These are phyloP conservation scores for Xanthoceras sorbifolium DNA, from an alignment of 345 rosid genomes.

Conservation along the genomic window DNA sequence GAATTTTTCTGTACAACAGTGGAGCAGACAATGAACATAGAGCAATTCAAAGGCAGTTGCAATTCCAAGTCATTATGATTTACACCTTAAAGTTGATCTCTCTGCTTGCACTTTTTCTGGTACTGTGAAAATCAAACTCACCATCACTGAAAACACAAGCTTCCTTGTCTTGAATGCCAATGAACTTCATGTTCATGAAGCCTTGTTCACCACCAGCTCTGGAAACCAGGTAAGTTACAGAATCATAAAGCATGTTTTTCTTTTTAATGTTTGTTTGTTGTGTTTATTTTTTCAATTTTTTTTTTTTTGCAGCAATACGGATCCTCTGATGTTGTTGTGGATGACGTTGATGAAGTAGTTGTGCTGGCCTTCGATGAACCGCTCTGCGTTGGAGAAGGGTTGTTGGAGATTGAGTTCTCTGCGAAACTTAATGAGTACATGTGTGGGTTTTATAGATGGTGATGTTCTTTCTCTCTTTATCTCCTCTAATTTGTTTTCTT, in stretches of 20 bases:
- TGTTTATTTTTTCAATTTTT: background rate
- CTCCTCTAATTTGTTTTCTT: background rate
- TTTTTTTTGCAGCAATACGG: slow-evolving; percentile 18
- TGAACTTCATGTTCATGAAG: slow-evolving; percentile 34
- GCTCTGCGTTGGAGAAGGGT: slow-evolving; percentile 38
- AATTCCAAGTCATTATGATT: too few relatives aligned
- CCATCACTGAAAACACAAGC: slow-evolving; percentile 31
- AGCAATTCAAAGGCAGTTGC: too few relatives aligned
- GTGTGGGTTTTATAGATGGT: slow-evolving; percentile 51
- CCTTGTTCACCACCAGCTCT: slow-evolving; percentile 35
- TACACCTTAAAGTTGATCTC: too few relatives aligned
- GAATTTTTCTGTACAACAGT: too few relatives aligned
- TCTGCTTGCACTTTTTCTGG: too few relatives aligned
- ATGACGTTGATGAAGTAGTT: slow-evolving; percentile 43
- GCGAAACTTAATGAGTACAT: slow-evolving; percentile 42
- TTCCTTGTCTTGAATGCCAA: slow-evolving; percentile 44
- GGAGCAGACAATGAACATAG: too few relatives aligned
- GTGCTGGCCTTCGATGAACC: slow-evolving; percentile 37
- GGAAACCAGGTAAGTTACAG: slow-evolving; percentile 23
- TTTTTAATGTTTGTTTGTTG: background rate
- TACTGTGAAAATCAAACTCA: slow-evolving; percentile 20
- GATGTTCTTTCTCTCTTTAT: background rate
- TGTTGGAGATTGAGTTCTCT: slow-evolving; percentile 32
- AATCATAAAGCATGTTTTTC: background rate
- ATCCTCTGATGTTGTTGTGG: slow-evolving; percentile 31